These are phyloP conservation scores for Aspergillus funiculosus DNA, from an alignment of 495 filamentous ascomycete genomes.

Conservation along the genomic window DNA sequence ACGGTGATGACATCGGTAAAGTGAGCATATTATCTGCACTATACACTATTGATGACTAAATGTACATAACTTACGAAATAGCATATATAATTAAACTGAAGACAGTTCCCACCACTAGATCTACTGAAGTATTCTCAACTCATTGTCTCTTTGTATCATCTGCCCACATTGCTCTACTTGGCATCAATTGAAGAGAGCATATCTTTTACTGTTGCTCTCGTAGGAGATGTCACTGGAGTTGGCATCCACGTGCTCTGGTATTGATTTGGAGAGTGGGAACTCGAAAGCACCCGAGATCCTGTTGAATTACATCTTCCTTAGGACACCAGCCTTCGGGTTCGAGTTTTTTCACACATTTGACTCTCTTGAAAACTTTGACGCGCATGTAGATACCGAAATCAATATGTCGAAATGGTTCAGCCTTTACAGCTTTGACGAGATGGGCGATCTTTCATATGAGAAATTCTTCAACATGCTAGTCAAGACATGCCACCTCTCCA, in stretches of 20 bases:
- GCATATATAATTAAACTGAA: too few relatives aligned
- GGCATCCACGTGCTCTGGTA: constrained; percentile 1
- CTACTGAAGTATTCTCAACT: too few relatives aligned
- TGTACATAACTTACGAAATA: too few relatives aligned
- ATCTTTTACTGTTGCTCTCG: neutral
- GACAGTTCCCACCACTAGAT: too few relatives aligned
- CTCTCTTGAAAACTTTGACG: too few relatives aligned
- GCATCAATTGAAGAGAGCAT: neutral
- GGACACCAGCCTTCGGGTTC: too few relatives aligned
- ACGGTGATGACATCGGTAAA: too few relatives aligned
- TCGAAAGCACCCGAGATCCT: neutral
- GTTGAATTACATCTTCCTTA: neutral
- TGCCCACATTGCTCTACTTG: too few relatives aligned
- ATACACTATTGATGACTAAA: too few relatives aligned
- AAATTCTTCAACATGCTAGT: neutral
- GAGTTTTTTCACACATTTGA: too few relatives aligned
- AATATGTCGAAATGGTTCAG: neutral
- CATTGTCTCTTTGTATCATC: neutral
- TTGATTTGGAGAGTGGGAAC: constrained; percentile 3
- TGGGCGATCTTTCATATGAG: constrained; percentile 2
- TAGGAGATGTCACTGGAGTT: constrained; percentile 1
- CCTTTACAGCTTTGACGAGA: constrained; percentile 3
- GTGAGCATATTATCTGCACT: too few relatives aligned
- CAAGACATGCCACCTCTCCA: too few relatives aligned
- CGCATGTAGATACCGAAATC: neutral